Conservation (phyloP, 805 yeast genomes). For the Ogataea trehaloabstinens region DNA sequence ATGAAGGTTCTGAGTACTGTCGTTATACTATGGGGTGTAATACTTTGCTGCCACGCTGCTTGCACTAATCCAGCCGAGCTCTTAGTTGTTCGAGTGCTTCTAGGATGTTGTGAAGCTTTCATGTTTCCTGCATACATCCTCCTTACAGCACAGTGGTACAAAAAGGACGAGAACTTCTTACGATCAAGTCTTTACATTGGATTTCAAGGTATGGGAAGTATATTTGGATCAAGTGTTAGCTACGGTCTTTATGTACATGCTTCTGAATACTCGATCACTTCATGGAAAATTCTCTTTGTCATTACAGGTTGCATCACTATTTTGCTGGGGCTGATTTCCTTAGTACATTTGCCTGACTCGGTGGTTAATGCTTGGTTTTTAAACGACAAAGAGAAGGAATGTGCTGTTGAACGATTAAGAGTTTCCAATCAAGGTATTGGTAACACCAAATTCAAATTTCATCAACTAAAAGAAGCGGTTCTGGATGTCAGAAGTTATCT, state of each 20-base stretch:
- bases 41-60: slow-evolving; percentile 45
- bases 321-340: slow-evolving; percentile 45
- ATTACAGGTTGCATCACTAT: slow-evolving; percentile 62
- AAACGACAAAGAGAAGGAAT: slow-evolving; percentile 32
- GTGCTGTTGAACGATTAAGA: slow-evolving; percentile 33
- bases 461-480: slow-evolving; percentile 30
- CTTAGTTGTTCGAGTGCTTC: slow-evolving; percentile 42
- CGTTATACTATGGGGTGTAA: slow-evolving; percentile 48
- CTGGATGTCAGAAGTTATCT: slow-evolving; percentile 42
- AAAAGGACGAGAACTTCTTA: slow-evolving; percentile 27
- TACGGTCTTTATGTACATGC: slow-evolving; percentile 43
- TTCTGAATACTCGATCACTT: slow-evolving; percentile 40
- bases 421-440: slow-evolving; percentile 25
- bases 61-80: slow-evolving; percentile 45
- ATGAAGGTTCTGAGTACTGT: slow-evolving; percentile 38
- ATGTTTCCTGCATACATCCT: slow-evolving; percentile 34
- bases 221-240: slow-evolving; percentile 45
- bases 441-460: slow-evolving; percentile 26
- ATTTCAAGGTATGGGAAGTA: slow-evolving; percentile 24
- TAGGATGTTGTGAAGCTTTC: slow-evolving; percentile 44
- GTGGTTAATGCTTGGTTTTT: slow-evolving; percentile 47
- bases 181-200: slow-evolving; percentile 25
- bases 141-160: slow-evolving; percentile 38
- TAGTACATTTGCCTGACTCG: slow-evolving; percentile 52
- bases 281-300: slow-evolving; percentile 64